These are phyloP conservation scores for Suillus paluster DNA, from an alignment of 768 basidiomycete species.

Conservation along the genomic window DNA sequence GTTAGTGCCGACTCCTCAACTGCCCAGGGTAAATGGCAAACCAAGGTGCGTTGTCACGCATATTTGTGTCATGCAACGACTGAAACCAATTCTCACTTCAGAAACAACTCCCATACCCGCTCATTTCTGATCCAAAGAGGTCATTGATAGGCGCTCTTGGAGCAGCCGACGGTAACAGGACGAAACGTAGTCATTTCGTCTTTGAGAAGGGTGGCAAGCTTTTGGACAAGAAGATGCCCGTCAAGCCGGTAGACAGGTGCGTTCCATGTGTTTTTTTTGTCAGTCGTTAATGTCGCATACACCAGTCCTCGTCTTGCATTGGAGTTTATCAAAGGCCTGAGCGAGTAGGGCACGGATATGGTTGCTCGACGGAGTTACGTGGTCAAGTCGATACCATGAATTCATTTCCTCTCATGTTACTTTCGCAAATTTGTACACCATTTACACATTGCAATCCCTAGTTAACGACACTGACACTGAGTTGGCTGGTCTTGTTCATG, in stretches of 20 bases:
- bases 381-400: neutral
- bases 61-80: neutral
- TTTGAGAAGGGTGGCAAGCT: slow-evolving; percentile 92
- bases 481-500: neutral
- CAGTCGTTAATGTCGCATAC: neutral
- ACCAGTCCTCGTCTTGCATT: slow-evolving; percentile 65
- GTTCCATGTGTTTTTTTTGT: neutral
- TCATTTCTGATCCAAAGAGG: slow-evolving; percentile 90
- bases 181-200: slow-evolving; percentile 92
- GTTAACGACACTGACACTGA: neutral
- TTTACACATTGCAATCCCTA: neutral
- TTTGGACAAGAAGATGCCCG: slow-evolving; percentile 81
- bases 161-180: slow-evolving; percentile 77
- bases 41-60: slow-evolving; percentile 58
- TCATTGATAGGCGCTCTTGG: slow-evolving; percentile 81
- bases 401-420: neutral
- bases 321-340: slow-evolving; percentile 63
- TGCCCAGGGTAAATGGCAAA: slow-evolving; percentile 85
- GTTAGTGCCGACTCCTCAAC: slow-evolving; percentile 77
- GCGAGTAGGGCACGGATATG: slow-evolving; percentile 11
- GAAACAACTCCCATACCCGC: slow-evolving; percentile 84
- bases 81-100: slow-evolving; percentile 35
- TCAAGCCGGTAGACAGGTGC: slow-evolving; percentile 86
- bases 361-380: too few species aligned
- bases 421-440: neutral